Evolutionary conservation across 2,329 filamentous ascomycete genomes (phyloP), one percentile per base, ranked within the genome.

Genomic region (Trichoderma asperellum): DNA sequence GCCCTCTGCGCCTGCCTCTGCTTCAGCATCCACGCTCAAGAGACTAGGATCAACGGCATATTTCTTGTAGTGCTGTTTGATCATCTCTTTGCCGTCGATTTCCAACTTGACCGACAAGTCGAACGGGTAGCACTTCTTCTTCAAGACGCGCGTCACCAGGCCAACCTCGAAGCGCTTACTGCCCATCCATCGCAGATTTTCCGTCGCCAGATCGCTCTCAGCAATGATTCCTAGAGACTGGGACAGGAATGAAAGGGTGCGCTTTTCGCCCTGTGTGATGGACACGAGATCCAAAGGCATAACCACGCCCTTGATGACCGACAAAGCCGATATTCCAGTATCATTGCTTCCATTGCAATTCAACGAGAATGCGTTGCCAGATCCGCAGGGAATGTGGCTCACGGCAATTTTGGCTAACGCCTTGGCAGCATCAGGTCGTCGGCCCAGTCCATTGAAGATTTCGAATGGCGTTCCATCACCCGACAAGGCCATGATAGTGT

Each of bases 111-210:
- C 84, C 8, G 94, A 92, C 69, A 98, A 83, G 74, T 98, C 94
- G 77, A 93, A 96, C 0, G 96, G 96, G 77, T 97, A 98, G 27
- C 92, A 85, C 37, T 88, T 92, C 77, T 92, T 91, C 67, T 88
- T 86, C 57, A 96, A 83, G 21, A 97, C 84, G 32, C 94, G 88
- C 72, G 90, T 85, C n/a, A 96, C 77, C 71, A 97, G 89, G 7
- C 96, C 96, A 75, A 91, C 91, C 0, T 92, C 94, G 75, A 99
- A 99, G 66, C 96, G 88, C 35, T 89, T 85, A 59, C 87, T 86
- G 21, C 96, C 96, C 91, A 99, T 94, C 94, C 95, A 98, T 55
- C 96, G 90, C 72, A 98, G 81, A 76, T 96, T 84, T 75, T 99
- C 96, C 0, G 96, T 99, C 2, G 88, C 94, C 14, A 99, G 84